phyloP scores from a whole-genome alignment of 805 yeast species.

The Maudiozyma serrabonitensis region DNA sequence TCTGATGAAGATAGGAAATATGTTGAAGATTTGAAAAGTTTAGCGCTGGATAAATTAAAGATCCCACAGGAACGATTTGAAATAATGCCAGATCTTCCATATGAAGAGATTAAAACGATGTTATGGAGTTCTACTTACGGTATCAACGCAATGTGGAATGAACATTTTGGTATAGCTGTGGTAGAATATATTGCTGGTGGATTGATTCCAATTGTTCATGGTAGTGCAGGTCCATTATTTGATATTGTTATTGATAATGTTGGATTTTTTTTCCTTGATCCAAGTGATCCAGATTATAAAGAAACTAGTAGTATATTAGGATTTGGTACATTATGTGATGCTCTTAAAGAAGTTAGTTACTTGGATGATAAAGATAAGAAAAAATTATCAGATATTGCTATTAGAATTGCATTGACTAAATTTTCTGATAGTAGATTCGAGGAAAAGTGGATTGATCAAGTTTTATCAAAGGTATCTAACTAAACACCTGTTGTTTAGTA shows the following conservation, averaged over 20 bases:
- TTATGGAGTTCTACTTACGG: constrained; percentile 60
- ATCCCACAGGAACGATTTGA: constrained; percentile 36
- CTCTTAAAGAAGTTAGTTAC: constrained; percentile 37
- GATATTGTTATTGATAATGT: constrained; percentile 66
- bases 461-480: constrained; percentile 6
- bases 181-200: constrained; percentile 89
- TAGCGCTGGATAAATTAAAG: constrained; percentile 33
- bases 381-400: constrained; percentile 38
- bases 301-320: constrained; percentile 17
- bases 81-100: constrained; percentile 67
- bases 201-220: constrained; percentile 80
- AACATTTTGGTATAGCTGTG: constrained; percentile 95
- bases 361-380: constrained; percentile 31
- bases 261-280: constrained; percentile 73
- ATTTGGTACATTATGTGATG: constrained; percentile 32
- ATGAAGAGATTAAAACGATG: constrained; percentile 46
- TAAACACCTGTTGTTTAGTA: neutral
- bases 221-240: constrained; percentile 86
- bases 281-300: constrained; percentile 59
- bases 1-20: constrained; percentile 52
- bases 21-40: constrained; percentile 39
- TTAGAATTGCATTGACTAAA: constrained; percentile 36
- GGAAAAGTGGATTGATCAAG: constrained; percentile 39
- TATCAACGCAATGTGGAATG: constrained; percentile 97
- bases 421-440: constrained; percentile 57